Conservation (phyloP, 495 filamentous ascomycete genomes). For the Echria macrotheca region DNA sequence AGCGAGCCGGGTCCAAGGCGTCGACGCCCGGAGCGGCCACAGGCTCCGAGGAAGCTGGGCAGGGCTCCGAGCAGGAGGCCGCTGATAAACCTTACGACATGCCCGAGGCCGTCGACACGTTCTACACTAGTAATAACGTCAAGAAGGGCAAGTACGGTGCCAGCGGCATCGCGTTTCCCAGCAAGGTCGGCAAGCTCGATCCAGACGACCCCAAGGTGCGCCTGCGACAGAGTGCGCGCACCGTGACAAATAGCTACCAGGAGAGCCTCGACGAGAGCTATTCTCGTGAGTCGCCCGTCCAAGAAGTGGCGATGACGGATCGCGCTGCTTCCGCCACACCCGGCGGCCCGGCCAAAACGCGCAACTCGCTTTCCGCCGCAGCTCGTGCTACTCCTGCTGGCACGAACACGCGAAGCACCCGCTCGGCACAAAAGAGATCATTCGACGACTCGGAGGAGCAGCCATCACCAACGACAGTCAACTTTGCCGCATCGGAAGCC, state of each 20-base stretch:
- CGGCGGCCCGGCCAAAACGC: too few species aligned
- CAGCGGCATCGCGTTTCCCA: slow-evolving; percentile 24
- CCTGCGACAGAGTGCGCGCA: slow-evolving; percentile 22
- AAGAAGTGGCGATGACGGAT: too few species aligned
- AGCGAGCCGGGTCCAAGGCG: slow-evolving; percentile 4
- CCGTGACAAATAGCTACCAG: slow-evolving; percentile 16
- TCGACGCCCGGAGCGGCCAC: slow-evolving; percentile 7
- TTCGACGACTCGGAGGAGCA: slow-evolving; percentile 43
- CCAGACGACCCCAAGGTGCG: slow-evolving; percentile 22
- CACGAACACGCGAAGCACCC: slow-evolving; percentile 28
- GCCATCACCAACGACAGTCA: slow-evolving; percentile 39
- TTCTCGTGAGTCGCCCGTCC: background rate
- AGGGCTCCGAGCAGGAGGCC: slow-evolving; percentile 11
- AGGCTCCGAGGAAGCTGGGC: slow-evolving; percentile 8
- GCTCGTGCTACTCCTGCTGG: slow-evolving; percentile 19
- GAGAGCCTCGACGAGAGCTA: slow-evolving; percentile 11
- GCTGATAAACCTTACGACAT: slow-evolving; percentile 26
- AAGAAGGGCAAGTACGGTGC: slow-evolving; percentile 7
- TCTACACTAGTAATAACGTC: slow-evolving; percentile 25
- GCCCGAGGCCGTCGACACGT: slow-evolving; percentile 27
- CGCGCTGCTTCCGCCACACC: too few species aligned
- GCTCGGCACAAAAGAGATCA: slow-evolving; percentile 38
- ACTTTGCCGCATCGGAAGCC: slow-evolving; percentile 31
- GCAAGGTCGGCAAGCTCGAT: slow-evolving; percentile 28
- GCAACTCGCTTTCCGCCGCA: slow-evolving; percentile 13